phyloP scores from a whole-genome alignment of 2,329 filamentous ascomycete species.

The Botrytis fabae region DNA sequence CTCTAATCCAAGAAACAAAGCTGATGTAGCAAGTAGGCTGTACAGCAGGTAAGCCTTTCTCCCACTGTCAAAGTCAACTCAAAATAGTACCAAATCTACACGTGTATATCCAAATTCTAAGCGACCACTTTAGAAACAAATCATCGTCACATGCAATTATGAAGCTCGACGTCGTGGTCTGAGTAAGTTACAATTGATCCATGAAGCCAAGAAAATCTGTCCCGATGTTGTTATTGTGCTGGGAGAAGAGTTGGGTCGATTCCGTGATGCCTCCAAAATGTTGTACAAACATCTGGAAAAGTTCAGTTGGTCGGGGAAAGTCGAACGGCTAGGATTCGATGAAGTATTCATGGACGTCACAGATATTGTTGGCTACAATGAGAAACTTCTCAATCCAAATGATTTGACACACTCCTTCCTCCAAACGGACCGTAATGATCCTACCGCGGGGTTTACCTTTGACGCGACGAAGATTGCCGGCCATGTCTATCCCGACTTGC shows the following conservation, averaged over 20 bases:
- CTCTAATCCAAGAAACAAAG: slow-evolving; percentile 13
- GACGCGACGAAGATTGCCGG: slow-evolving; percentile 70
- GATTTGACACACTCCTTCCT: slow-evolving; percentile 74
- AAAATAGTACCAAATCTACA: neutral
- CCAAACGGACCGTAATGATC: slow-evolving; percentile 69
- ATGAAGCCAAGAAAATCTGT: slow-evolving; percentile 75
- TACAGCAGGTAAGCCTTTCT: slow-evolving; percentile 38
- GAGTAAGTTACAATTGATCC: slow-evolving; percentile 81
- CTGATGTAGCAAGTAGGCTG: slow-evolving; percentile 36
- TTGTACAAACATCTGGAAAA: slow-evolving; percentile 71
- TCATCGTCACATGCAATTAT: slow-evolving; percentile 92
- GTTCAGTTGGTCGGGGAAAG: slow-evolving; percentile 75
- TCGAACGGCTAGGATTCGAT: slow-evolving; percentile 85
- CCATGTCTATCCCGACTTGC: slow-evolving; percentile 39
- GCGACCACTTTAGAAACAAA: slow-evolving; percentile 50
- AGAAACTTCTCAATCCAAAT: slow-evolving; percentile 66
- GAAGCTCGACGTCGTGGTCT: slow-evolving; percentile 74
- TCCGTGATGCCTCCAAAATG: slow-evolving; percentile 81
- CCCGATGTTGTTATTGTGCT: slow-evolving; percentile 83
- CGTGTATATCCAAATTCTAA: neutral
- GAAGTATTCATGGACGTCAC: slow-evolving; percentile 77
- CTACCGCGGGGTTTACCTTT: slow-evolving; percentile 77
- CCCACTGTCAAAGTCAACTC: neutral
- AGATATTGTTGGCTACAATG: slow-evolving; percentile 82
- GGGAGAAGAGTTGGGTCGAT: slow-evolving; percentile 82